Evolutionary conservation across 805 yeast genomes (phyloP).

Genomic region (Starmerella bombicola): DNA sequence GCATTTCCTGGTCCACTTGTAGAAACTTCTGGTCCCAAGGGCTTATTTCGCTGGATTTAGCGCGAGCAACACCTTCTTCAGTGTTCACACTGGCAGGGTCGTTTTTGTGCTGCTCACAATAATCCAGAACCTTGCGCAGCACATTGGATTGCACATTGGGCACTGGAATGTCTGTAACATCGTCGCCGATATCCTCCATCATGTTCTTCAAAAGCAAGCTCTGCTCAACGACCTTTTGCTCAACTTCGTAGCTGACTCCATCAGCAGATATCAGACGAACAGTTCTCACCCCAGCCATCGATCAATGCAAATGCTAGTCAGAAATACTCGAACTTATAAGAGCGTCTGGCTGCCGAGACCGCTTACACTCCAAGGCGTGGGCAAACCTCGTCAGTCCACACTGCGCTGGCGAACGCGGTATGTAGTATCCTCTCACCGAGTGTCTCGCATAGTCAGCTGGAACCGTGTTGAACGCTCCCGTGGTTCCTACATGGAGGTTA

Average conservation of each 20-base stretch:
- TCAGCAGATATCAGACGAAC: slow-evolving; percentile 20
- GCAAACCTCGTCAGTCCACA: too few relatives aligned
- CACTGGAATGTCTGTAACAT: slow-evolving; percentile 64
- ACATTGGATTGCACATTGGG: slow-evolving; percentile 63
- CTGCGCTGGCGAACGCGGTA: too few relatives aligned
- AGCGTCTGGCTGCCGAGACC: too few relatives aligned
- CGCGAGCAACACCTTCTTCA: slow-evolving; percentile 40
- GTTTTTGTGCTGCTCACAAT: slow-evolving; percentile 85
- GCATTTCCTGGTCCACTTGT: slow-evolving; percentile 67
- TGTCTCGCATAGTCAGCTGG: too few relatives aligned
- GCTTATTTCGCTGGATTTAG: slow-evolving; percentile 77
- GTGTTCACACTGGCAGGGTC: slow-evolving; percentile 63
- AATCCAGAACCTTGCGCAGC: slow-evolving; percentile 79
- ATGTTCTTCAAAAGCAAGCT: slow-evolving; percentile 75
- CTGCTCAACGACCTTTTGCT: slow-evolving; percentile 66
- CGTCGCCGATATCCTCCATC: slow-evolving; percentile 60
- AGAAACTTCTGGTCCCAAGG: slow-evolving; percentile 93
- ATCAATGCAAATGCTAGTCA: too few relatives aligned
- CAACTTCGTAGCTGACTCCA: slow-evolving; percentile 23
- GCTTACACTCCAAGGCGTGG: too few relatives aligned
- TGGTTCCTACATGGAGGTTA: too few relatives aligned
- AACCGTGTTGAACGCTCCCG: too few relatives aligned
- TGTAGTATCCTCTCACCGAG: too few relatives aligned
- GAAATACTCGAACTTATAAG: too few relatives aligned
- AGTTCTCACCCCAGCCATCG: slow-evolving; percentile 6